Percentiles rank a stretch among this genome's conserved stretches.
Conservation (phyloP, 2,329 filamentous ascomycete genomes). For the Ilyonectria sp. region DNA sequence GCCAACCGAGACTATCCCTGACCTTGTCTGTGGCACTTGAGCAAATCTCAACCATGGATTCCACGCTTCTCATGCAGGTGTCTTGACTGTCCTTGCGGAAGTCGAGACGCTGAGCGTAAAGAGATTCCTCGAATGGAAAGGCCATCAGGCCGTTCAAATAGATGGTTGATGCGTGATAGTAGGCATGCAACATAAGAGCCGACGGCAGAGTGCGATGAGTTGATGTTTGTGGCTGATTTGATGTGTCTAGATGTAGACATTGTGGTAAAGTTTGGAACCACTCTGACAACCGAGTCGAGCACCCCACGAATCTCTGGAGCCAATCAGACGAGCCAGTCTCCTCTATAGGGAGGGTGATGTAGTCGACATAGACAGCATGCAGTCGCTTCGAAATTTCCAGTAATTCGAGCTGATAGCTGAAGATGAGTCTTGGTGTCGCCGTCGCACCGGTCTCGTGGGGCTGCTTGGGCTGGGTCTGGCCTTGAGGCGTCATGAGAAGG, state of each 20-base stretch:
- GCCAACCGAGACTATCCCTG: constrained; percentile 20
- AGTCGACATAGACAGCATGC: not conserved
- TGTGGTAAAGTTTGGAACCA: not conserved
- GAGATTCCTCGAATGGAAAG: not conserved
- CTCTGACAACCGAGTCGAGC: not conserved
- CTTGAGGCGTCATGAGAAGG: not conserved
- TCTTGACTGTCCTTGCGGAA: constrained; percentile 3
- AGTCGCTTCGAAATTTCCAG: not conserved
- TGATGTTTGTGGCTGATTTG: not conserved
- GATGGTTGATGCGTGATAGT: constrained; percentile 22
- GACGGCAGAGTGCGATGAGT: not conserved
- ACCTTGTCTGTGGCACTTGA: not conserved
- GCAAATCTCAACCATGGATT: not conserved
- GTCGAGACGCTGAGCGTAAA: not conserved
- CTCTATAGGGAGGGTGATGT: not conserved
- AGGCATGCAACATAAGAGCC: constrained; percentile 22
- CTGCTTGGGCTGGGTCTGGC: too few relatives aligned
- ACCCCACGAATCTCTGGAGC: not conserved
- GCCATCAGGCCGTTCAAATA: constrained; percentile 17
- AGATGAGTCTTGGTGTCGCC: not conserved
- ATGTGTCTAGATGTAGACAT: not conserved
- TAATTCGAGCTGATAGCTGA: not conserved
- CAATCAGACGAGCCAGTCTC: not conserved
- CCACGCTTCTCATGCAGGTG: constrained; percentile 11
- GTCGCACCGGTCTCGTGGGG: too few relatives aligned